Evolutionary conservation across 1,284 basidiomycete genomes (phyloP).

Genomic region (Leccinum pachyderme): DNA sequence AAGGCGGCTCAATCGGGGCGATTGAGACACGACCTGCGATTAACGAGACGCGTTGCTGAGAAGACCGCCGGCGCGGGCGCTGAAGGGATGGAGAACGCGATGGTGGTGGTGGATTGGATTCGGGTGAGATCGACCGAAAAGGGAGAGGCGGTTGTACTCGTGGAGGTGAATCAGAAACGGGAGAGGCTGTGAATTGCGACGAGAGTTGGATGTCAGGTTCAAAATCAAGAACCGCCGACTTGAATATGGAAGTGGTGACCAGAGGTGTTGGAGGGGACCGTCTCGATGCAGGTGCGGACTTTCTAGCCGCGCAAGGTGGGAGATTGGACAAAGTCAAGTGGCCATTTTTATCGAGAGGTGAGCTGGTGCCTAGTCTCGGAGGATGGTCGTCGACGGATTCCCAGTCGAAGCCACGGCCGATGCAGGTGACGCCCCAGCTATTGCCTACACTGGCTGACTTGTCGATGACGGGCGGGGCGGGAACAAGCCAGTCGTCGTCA

Average conservation of each 20-base stretch:
- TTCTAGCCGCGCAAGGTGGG: constrained; percentile 7
- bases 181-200: constrained; percentile 25
- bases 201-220: constrained; percentile 10
- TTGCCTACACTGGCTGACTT: constrained; percentile 63
- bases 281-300: constrained; percentile 5
- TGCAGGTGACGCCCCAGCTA: constrained; percentile 80
- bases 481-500: constrained; percentile 58
- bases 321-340: constrained; percentile 14
- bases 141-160: constrained; percentile 11
- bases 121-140: constrained; percentile 21
- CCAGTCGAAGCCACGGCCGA: constrained; percentile 82
- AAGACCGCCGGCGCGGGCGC: constrained; percentile 69
- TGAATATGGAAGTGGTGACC: constrained; percentile 9
- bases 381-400: constrained; percentile 40
- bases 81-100: constrained; percentile 47
- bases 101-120: constrained; percentile 27
- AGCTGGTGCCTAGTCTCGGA: constrained; percentile 3
- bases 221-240: constrained; percentile 1
- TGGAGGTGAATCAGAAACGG: constrained; percentile 22
- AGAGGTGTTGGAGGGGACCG: constrained; percentile 18
- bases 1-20: constrained; percentile 65
- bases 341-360: constrained; percentile 9
- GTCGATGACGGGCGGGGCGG: constrained; percentile 50
- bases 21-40: constrained; percentile 77
- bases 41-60: constrained; percentile 77